Base-by-base conservation (phyloP, 306 rosid genomes). In the Purshia tridentata region DNA sequence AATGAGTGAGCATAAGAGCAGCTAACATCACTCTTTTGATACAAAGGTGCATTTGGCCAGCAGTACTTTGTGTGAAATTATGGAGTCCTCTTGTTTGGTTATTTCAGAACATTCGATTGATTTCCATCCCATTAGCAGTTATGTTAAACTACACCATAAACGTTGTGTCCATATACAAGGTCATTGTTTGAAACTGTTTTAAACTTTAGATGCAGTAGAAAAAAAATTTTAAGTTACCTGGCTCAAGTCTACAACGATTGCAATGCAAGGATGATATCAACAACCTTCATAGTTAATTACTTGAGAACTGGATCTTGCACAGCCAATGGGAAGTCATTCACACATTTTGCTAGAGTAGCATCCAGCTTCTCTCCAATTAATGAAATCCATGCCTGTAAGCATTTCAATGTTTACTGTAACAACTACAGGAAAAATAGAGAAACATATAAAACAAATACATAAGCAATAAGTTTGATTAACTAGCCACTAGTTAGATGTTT, bases 331-430 rank as follows among this genome's bases (percentile, higher is more conserved):
- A 71, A 65, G 22, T 49, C 78, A 56, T 77, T 81, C 64, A 53
- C 77, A 78, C 79, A 72, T 74, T 84, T 88, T 64, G 84, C 66
- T 57, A 87, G 85, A 9, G 92, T 88, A 29, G 92, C 81, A 81
- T 92, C 96, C 86, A 90, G 81, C 80, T 87, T 87, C 71, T 84
- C 91, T 75, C 86, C 91, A 69, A 80, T 83, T 44, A 87, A 73
- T 39, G 91, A 67, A 80, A 82, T 84, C 85, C 91, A 84, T 53
- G 85, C 82, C 88, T 82, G 80, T 74, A 44, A 70, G 16, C 48
- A 51, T 44, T 40, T 72, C 6, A 59, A 70, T 70, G 49, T 51
- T 77, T 63, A 72, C 46, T 42, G 37, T 4, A 41, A 42, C 23
- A 45, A 23, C 22, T 20, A 52, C 18, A 13, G 13, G 12, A 60